These are phyloP conservation scores for Candida nitratophila DNA, from an alignment of 805 yeast genomes.

Conservation along the genomic window DNA sequence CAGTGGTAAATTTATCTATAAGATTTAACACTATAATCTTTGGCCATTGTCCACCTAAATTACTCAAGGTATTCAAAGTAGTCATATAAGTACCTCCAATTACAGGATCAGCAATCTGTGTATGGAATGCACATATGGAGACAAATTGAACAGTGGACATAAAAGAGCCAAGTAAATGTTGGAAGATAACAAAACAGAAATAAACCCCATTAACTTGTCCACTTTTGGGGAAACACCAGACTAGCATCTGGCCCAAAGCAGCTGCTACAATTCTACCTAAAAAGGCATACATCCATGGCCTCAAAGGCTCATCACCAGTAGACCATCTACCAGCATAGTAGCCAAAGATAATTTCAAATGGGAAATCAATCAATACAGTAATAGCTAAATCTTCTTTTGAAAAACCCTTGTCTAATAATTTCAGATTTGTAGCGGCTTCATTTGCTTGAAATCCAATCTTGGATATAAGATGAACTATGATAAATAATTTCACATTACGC, in stretches of 20 bases:
- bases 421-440: slow-evolving; percentile 91
- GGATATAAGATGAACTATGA: slow-evolving; percentile 67
- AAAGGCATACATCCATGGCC: slow-evolving; percentile 88
- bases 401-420: slow-evolving; percentile 83
- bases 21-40: slow-evolving; percentile 67
- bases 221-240: slow-evolving; percentile 59
- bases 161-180: slow-evolving; percentile 81
- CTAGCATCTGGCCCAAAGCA: slow-evolving; percentile 62
- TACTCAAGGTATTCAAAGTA: slow-evolving; percentile 81
- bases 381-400: slow-evolving; percentile 90
- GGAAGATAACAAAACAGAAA: slow-evolving; percentile 67
- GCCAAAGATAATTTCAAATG: slow-evolving; percentile 92
- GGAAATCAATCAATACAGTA: slow-evolving; percentile 89
- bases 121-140: slow-evolving; percentile 89
- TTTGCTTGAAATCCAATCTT: slow-evolving; percentile 94
- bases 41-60: slow-evolving; percentile 98
- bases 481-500: slow-evolving; percentile 66
- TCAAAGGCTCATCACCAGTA: slow-evolving; percentile 63
- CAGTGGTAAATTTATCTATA: slow-evolving; percentile 71
- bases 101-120: slow-evolving; percentile 88
- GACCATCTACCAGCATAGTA: slow-evolving; percentile 96
- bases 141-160: slow-evolving; percentile 96
- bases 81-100: slow-evolving; percentile 99
- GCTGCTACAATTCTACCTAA: slow-evolving; percentile 79
- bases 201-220: slow-evolving; percentile 43